These are phyloP conservation scores for Vigna mungo DNA, from an alignment of 306 rosid species.

Conservation along the genomic window DNA sequence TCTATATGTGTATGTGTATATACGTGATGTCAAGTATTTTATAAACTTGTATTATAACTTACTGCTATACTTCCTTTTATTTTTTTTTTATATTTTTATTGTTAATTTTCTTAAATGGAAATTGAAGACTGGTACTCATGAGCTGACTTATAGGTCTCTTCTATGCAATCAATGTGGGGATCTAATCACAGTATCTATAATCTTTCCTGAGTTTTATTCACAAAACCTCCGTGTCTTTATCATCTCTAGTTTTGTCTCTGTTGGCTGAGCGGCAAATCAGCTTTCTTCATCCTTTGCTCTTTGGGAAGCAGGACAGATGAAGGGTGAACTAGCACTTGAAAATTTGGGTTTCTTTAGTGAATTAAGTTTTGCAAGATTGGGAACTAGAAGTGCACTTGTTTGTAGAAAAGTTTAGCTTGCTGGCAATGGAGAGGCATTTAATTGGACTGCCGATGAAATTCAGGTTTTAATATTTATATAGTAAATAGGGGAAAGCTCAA, in stretches of 20 bases:
- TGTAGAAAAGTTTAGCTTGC: neutral
- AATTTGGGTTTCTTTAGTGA: neutral
- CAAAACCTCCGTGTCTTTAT: neutral
- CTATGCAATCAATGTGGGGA: neutral
- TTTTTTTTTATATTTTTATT: neutral
- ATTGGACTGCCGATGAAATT: neutral
- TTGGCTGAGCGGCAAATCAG: neutral
- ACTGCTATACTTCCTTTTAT: neutral
- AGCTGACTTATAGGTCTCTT: neutral
- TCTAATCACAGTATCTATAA: neutral
- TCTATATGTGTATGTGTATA: neutral
- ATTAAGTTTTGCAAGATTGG: neutral
- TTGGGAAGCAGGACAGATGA: neutral
- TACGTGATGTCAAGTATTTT: neutral
- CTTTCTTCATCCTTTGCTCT: neutral
- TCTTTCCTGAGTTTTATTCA: neutral
- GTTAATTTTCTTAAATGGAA: neutral
- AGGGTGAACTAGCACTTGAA: neutral
- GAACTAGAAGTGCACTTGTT: neutral
- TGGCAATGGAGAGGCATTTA: neutral
- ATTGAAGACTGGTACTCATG: neutral
- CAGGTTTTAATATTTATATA: neutral
- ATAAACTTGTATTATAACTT: neutral
- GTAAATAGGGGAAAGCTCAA: conserved; percentile 9
- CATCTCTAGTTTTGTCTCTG: neutral